Percentiles rank a stretch among this genome's conserved stretches.
Evolutionary conservation across 2,329 filamentous ascomycete genomes (phyloP).

Genomic region (Phoma herbarum): DNA sequence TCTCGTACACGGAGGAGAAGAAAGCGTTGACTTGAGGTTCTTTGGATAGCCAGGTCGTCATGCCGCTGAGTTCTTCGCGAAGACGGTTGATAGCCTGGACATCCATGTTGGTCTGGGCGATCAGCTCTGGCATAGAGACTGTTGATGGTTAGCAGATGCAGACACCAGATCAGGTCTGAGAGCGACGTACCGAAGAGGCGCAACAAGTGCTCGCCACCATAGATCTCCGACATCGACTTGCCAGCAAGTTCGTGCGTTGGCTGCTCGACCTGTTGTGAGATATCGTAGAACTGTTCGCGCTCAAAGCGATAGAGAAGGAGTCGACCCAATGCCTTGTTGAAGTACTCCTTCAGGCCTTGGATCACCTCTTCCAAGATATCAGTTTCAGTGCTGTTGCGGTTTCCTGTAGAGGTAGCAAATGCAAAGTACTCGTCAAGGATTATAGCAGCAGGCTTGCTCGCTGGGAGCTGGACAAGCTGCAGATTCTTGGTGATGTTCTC

Average conservation of each 20-base stretch:
- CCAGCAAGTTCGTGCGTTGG: conserved; percentile 69
- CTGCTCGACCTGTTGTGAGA: conserved; percentile 74
- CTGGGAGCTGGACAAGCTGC: conserved; percentile 85
- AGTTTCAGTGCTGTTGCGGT: conserved; percentile 70
- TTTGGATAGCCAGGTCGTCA: conserved; percentile 84
- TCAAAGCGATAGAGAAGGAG: conserved; percentile 95
- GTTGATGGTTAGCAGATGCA: neutral
- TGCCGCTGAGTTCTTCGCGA: conserved; percentile 85
- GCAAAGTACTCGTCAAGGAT: conserved; percentile 86
- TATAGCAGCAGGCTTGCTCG: conserved; percentile 74
- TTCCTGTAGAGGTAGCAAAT: conserved; percentile 70
- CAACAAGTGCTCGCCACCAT: conserved; percentile 90
- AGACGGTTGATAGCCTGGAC: conserved; percentile 86
- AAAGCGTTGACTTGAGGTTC: conserved; percentile 72
- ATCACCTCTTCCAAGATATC: conserved; percentile 92
- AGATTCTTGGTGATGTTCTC: conserved; percentile 97
- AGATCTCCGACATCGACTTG: conserved; percentile 80
- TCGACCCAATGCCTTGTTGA: conserved; percentile 86
- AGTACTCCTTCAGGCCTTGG: conserved; percentile 88
- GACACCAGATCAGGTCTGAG: neutral
- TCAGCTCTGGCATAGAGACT: conserved; percentile 91
- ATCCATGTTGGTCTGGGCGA: conserved; percentile 99
- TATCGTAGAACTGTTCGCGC: conserved; percentile 83
- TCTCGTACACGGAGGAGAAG: conserved; percentile 80
- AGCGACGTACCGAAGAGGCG: conserved; percentile 79